These are phyloP conservation scores for Fusarium nodosum DNA, from an alignment of 2,329 filamentous ascomycete genomes.

Conservation along the genomic window DNA sequence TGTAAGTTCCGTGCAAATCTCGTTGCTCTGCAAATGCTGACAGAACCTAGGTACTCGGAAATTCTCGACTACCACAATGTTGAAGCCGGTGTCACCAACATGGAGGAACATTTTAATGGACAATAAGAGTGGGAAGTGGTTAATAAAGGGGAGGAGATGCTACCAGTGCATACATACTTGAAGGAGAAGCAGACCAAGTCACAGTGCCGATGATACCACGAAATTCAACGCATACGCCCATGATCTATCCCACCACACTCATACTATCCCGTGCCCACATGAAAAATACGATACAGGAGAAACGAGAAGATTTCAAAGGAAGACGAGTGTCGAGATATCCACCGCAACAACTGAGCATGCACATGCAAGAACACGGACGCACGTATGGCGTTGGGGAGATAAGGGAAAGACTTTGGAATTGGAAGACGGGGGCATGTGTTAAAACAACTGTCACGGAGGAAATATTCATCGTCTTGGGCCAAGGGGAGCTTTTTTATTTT, in stretches of 20 bases:
- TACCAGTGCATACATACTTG: constrained; percentile 38
- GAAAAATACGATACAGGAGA: constrained; percentile 34
- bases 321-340: constrained; percentile 19
- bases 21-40: constrained; percentile 15
- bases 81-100: constrained; percentile 64
- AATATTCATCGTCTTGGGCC: constrained; percentile 21
- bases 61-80: constrained; percentile 99
- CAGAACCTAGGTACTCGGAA: constrained; percentile 85
- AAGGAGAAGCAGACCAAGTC: constrained; percentile 42
- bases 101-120: constrained; percentile 58
- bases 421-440: constrained; percentile 17
- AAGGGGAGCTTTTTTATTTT: constrained; percentile 23
- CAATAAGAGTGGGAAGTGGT: constrained; percentile 54
- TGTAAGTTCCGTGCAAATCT: constrained; percentile 69
- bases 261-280: constrained; percentile 35
- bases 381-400: constrained; percentile 52
- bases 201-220: constrained; percentile 55
- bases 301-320: constrained; percentile 27
- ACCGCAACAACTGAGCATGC: constrained; percentile 30
- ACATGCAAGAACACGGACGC: constrained; percentile 43
- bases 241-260: constrained; percentile 37
- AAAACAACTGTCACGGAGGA: constrained; percentile 14
- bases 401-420: constrained; percentile 37
- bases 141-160: constrained; percentile 48
- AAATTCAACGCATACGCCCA: constrained; percentile 48